Evolutionary conservation across 2,329 filamentous ascomycete genomes (phyloP), one percentile per base, ranked within the genome.

Genomic region (Aspergillus transmontanensis): DNA sequence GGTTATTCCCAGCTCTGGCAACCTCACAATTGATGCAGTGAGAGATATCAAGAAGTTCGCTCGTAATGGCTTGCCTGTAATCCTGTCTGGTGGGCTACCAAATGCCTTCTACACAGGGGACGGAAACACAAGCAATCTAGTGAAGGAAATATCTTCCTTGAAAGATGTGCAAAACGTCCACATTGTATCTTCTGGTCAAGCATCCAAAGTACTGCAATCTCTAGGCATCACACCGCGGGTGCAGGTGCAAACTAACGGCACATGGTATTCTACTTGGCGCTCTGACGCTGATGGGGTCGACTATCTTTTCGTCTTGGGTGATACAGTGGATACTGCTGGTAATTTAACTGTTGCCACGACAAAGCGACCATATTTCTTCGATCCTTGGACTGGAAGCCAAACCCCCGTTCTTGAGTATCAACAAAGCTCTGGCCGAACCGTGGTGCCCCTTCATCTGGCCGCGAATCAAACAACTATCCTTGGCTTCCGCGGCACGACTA

Each of bases 321-420:
- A 58, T 32, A 21, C 36, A 19, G 28, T 34, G 2, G 19, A 26
- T n/a, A 54, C 53, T 21, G 19, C 39, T 9, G 75, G 75, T 6
- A 66, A 56, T 11, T 66, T 80, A 36, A 67, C 64, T 1, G 75
- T 80, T 45, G 64, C 66, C 21, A 72, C 65, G 14, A 75, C 67
- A 19, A 73, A 71, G 28, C 69, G 64, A 6, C 80, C 81, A 4
- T 80, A 77, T 64, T 36, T 72, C 34, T 77, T 78, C 58, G 72
- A 84, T 66, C 77, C 79, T 4, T 84, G 80, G 78, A 81, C 79
- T 1, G 82, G 81, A 9, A 67, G 71, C 6, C 59, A 71, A 30
- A 74, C 61, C 4, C 75, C 74, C 0, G 62, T 81, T 23, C 48
- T 73, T 1, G 66, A 71, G 4, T 81, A 81, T 61, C 69, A 71